phyloP scores from a whole-genome alignment of 306 rosid species.

The Cucurbita maxima region DNA sequence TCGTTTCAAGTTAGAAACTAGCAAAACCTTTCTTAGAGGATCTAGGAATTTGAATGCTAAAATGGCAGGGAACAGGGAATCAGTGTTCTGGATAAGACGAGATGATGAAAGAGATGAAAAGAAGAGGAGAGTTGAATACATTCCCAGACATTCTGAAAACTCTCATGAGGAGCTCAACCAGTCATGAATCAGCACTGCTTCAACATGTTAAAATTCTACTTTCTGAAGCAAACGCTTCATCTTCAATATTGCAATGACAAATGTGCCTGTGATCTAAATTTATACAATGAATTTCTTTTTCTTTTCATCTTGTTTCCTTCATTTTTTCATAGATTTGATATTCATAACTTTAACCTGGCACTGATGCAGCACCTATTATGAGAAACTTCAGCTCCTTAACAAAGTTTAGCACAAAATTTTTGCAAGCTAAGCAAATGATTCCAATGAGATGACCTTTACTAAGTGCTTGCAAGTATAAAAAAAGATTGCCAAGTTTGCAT shows the following conservation, averaged over 20 bases:
- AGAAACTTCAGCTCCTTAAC: neutral
- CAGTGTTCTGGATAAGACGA: conserved; percentile 25
- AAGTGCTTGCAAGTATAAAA: neutral
- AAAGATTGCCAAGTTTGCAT: neutral
- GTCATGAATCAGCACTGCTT: conserved; percentile 27
- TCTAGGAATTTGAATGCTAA: conserved; percentile 39
- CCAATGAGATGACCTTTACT: neutral
- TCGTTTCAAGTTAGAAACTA: conserved; percentile 45
- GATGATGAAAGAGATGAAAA: conserved; percentile 60
- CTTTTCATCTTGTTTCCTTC: neutral
- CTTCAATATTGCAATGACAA: neutral
- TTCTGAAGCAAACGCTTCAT: neutral
- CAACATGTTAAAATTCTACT: neutral
- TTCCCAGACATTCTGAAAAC: conserved; percentile 57
- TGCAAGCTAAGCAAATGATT: neutral
- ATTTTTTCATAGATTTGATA: neutral
- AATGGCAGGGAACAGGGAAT: conserved; percentile 35
- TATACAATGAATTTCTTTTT: neutral
- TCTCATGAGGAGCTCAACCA: conserved; percentile 60
- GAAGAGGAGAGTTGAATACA: conserved; percentile 73
- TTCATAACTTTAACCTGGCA: neutral
- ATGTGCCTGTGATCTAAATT: neutral
- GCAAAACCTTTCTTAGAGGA: conserved; percentile 57
- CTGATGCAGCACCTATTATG: neutral
- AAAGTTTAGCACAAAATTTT: neutral